These are phyloP conservation scores for Heteromeles arbutifolia DNA, from an alignment of 306 rosid species.

Conservation along the genomic window DNA sequence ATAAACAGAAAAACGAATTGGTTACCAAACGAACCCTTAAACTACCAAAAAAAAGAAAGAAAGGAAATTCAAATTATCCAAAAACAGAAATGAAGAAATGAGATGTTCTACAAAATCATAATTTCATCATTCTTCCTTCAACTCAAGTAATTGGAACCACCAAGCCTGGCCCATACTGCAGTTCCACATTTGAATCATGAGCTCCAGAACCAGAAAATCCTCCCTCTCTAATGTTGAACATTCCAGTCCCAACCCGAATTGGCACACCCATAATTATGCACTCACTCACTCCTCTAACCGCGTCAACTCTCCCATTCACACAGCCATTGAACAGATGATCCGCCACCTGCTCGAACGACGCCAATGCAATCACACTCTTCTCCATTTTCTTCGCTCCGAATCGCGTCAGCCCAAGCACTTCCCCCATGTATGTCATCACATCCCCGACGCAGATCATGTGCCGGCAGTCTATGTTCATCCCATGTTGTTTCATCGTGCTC, in stretches of 20 bases:
- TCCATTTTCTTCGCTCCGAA: constrained; percentile 82
- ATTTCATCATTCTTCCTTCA: background rate
- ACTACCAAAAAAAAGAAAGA: background rate
- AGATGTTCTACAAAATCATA: background rate
- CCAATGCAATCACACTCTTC: constrained; percentile 73
- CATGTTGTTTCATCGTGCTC: constrained; percentile 61
- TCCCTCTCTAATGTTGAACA: constrained; percentile 73
- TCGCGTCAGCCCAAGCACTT: constrained; percentile 76
- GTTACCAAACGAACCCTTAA: background rate
- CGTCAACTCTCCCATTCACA: constrained; percentile 26
- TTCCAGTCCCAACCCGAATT: constrained; percentile 74
- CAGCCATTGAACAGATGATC: too few species aligned
- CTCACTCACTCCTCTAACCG: constrained; percentile 83
- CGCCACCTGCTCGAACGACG: constrained; percentile 39
- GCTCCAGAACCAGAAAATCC: background rate
- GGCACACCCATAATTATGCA: constrained; percentile 92
- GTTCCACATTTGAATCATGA: constrained; percentile 15
- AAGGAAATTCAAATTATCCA: too few species aligned
- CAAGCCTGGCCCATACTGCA: constrained; percentile 32
- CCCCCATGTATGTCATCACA: constrained; percentile 75
- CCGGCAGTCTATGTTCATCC: constrained; percentile 79
- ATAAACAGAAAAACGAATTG: background rate
- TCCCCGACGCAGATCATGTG: constrained; percentile 96
- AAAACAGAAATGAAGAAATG: background rate
- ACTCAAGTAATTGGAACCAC: constrained; percentile 20